Evolutionary conservation across 106 monocot species (phyloP).

Genomic region (Posidonia australis): DNA sequence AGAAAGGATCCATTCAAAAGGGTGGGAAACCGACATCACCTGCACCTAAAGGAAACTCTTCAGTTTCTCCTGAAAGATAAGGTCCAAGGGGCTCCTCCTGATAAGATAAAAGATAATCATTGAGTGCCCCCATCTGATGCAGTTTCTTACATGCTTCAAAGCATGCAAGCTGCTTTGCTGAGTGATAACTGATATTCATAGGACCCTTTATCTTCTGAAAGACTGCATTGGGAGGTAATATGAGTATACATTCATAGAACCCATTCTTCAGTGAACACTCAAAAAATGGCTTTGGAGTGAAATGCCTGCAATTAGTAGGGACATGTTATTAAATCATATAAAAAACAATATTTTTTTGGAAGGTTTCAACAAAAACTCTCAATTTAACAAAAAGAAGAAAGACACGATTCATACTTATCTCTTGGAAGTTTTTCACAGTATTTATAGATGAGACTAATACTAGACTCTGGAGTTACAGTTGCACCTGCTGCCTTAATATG

Average conservation of each 20-base stretch:
- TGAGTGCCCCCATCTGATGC: slow-evolving; percentile 61
- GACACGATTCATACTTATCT: slow-evolving; percentile 44
- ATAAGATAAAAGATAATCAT: slow-evolving; percentile 61
- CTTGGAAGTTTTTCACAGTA: slow-evolving; percentile 79
- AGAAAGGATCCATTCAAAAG: too few species aligned
- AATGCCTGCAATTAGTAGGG: slow-evolving; percentile 31
- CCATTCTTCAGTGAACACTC: slow-evolving; percentile 18
- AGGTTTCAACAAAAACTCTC: not conserved
- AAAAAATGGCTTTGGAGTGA: slow-evolving; percentile 44
- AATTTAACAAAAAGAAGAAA: not conserved
- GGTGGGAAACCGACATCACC: slow-evolving; percentile 28
- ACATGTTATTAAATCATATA: not conserved
- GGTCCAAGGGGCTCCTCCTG: slow-evolving; percentile 28
- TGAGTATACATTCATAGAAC: slow-evolving; percentile 53
- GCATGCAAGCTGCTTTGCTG: slow-evolving; percentile 64
- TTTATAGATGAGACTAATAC: slow-evolving; percentile 49
- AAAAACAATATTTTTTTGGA: not conserved
- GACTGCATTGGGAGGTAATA: slow-evolving; percentile 64
- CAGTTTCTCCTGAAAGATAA: slow-evolving; percentile 12
- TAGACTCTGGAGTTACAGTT: slow-evolving; percentile 47
- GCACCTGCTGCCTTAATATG: slow-evolving; percentile 67
- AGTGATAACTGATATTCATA: slow-evolving; percentile 27
- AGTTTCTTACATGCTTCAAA: slow-evolving; percentile 75
- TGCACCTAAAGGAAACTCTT: slow-evolving; percentile 24
- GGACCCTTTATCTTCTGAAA: slow-evolving; percentile 55